Conservation (phyloP, 495 filamentous ascomycete genomes). For the Penicillium tannophilum region DNA sequence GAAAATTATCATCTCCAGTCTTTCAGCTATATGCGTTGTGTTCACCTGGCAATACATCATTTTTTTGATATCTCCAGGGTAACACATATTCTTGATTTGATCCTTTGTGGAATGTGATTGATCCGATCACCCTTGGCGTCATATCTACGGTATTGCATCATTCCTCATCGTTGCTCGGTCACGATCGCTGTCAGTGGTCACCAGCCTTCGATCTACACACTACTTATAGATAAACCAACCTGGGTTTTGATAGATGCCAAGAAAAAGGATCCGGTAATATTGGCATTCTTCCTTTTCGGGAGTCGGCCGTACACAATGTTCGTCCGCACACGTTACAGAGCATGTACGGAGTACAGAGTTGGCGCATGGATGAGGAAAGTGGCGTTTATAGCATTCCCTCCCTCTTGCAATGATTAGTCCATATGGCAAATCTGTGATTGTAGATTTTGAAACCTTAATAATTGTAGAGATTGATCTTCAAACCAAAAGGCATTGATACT, state of each 20-base stretch:
- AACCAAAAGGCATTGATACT: not conserved
- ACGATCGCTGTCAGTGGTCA: no score
- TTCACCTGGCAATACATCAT: not conserved
- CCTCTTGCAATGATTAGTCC: slow-evolving; percentile 2
- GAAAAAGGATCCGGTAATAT: not conserved
- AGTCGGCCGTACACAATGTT: not conserved
- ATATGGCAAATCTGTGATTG: not conserved
- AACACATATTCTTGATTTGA: not conserved
- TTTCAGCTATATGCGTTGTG: not conserved
- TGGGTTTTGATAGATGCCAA: not conserved
- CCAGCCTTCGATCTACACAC: not conserved
- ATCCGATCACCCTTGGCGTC: not conserved
- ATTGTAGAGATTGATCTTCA: not conserved
- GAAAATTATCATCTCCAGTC: no score
- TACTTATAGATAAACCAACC: not conserved
- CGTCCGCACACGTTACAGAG: not conserved
- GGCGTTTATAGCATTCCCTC: slow-evolving; percentile 8
- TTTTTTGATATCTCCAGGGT: not conserved
- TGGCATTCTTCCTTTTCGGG: not conserved
- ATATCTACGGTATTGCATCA: slow-evolving; percentile 8
- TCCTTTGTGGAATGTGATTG: slow-evolving; percentile 7
- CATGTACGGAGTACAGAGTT: not conserved
- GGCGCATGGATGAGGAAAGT: not conserved
- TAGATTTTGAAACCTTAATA: not conserved
- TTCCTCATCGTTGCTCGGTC: not conserved